Evolutionary conservation across 2,329 filamentous ascomycete genomes (phyloP).

Genomic region (Cladophialophora exuberans): DNA sequence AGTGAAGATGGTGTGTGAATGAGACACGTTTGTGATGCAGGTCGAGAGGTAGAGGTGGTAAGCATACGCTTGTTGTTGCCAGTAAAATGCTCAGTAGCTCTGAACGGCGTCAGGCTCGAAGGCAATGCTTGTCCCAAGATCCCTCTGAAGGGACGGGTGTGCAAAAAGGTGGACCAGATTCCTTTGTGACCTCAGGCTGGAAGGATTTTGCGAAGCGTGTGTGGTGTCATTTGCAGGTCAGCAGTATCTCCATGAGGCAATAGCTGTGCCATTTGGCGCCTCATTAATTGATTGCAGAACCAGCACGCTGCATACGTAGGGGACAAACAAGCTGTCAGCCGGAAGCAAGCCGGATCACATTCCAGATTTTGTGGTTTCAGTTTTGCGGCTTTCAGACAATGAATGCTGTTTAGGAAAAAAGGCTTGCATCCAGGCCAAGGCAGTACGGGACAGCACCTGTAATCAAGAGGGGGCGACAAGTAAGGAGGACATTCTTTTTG

Average conservation of each 20-base stretch:
- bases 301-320: neutral
- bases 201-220: neutral
- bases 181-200: neutral
- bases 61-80: neutral
- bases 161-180: too few species aligned
- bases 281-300: neutral
- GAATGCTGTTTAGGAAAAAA: neutral
- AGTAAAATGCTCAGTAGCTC: too few species aligned
- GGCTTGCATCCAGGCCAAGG: too few species aligned
- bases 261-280: neutral
- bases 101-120: too few species aligned
- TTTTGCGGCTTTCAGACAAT: too few species aligned
- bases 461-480: too few species aligned
- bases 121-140: too few species aligned
- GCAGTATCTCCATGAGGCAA: neutral
- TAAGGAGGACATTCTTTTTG: neutral
- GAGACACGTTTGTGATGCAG: neutral
- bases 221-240: neutral
- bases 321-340: neutral
- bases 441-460: too few species aligned
- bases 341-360: neutral
- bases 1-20: constrained; percentile 2
- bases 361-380: too few species aligned
- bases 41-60: too few species aligned
- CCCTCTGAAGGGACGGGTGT: neutral